These are phyloP conservation scores for Thinopyrum elongatum DNA, from an alignment of 176 grass and related monocot genomes.

Conservation along the genomic window DNA sequence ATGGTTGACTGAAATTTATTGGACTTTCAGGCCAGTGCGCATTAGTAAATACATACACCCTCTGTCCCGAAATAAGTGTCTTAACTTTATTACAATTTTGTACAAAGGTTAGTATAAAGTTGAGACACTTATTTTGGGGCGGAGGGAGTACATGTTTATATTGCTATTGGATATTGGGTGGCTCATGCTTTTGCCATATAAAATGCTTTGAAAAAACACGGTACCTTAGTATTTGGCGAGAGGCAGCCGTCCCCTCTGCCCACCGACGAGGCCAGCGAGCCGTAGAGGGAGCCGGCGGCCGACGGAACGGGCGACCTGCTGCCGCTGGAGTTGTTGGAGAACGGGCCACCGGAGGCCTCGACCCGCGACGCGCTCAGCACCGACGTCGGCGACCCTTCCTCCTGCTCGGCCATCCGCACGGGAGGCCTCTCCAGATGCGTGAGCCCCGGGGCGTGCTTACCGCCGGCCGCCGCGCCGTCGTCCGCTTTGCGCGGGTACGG, in stretches of 20 bases:
- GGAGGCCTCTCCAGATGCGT: conserved; percentile 45
- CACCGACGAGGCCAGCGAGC: conserved; percentile 39
- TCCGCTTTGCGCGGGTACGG: conserved; percentile 86
- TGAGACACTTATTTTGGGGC: too few species aligned
- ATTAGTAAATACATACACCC: neutral
- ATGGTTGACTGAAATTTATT: neutral
- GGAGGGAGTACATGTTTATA: too few species aligned
- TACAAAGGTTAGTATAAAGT: too few species aligned
- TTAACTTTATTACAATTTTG: too few species aligned
- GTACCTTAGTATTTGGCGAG: conserved; percentile 34
- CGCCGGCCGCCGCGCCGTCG: conserved; percentile 15
- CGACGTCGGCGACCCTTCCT: conserved; percentile 73
- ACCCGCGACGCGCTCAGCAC: conserved; percentile 45
- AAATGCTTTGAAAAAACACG: neutral
- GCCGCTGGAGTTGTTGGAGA: conserved; percentile 24
- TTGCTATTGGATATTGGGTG: too few species aligned
- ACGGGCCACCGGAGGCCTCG: conserved; percentile 11
- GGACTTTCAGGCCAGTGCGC: neutral
- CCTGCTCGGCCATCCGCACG: conserved; percentile 31
- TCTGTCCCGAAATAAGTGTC: too few species aligned
- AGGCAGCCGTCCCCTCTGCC: conserved; percentile 33
- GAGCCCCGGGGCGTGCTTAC: conserved; percentile 35
- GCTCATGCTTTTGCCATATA: too few species aligned
- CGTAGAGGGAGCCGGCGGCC: conserved; percentile 26
- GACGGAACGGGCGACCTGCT: conserved; percentile 41